Percentiles rank a stretch among this genome's conserved stretches.
phyloP scores from a whole-genome alignment of 202 grass and related monocot species.

The Bolboschoenoplectus hybrid region DNA sequence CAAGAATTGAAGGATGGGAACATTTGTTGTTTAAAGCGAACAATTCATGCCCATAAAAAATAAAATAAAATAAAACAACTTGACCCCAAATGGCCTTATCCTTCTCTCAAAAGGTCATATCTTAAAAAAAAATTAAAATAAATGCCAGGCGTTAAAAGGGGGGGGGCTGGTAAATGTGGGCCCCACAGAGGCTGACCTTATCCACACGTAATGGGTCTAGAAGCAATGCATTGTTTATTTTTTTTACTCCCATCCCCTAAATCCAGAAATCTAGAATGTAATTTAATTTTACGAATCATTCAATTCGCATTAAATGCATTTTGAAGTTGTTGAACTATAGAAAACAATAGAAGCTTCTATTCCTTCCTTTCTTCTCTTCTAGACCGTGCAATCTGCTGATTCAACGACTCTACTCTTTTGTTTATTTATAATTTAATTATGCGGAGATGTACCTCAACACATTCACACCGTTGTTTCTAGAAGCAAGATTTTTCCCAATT shows the following conservation, averaged over 20 bases:
- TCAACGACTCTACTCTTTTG: neutral
- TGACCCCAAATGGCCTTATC: constrained; percentile 19
- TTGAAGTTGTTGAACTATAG: neutral
- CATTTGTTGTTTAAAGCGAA: neutral
- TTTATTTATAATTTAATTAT: neutral
- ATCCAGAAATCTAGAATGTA: neutral
- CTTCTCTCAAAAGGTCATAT: neutral
- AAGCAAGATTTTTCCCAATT: neutral
- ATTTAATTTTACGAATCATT: neutral
- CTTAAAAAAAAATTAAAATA: neutral
- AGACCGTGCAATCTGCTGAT: neutral
- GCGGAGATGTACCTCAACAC: too few species aligned
- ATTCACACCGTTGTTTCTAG: constrained; percentile 3
- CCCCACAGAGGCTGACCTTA: constrained; percentile 29
- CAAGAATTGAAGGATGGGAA: neutral
- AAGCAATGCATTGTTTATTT: constrained; percentile 10
- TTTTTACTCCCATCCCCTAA: neutral
- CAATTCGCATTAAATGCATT: constrained; percentile 16
- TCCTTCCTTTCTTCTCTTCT: constrained; percentile 1
- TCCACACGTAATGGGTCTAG: constrained; percentile 26
- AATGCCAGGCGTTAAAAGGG: neutral
- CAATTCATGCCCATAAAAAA: neutral
- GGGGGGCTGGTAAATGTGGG: neutral
- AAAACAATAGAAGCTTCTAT: constrained; percentile 20
- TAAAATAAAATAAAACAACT: neutral